phyloP scores from a whole-genome alignment of 1,139 yeast genomes.

The Geotrichum phurueaensis region DNA sequence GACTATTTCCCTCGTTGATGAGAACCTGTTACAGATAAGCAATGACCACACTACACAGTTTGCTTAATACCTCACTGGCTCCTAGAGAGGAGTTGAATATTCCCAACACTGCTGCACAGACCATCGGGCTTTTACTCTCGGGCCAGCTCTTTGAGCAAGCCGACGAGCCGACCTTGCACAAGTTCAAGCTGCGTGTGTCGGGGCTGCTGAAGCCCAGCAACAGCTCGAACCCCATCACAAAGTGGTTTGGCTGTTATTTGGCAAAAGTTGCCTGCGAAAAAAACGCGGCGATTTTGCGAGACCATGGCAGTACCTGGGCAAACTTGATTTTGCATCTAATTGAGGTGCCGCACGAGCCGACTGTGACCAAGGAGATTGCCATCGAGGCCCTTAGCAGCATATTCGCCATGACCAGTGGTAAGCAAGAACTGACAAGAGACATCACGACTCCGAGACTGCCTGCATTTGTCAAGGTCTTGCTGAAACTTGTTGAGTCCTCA shows the following conservation, averaged over 20 bases:
- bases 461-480: slow-evolving; percentile 49
- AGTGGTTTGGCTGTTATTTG: slow-evolving; percentile 35
- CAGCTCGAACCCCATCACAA: slow-evolving; percentile 21
- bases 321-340: slow-evolving; percentile 50
- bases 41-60: slow-evolving; percentile 19
- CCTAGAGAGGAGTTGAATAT: slow-evolving; percentile 22
- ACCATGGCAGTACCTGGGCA: slow-evolving; percentile 56
- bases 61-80: slow-evolving; percentile 22
- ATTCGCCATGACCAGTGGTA: slow-evolving; percentile 60
- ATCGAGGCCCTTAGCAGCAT: slow-evolving; percentile 46
- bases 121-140: slow-evolving; percentile 20
- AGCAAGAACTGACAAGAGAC: slow-evolving; percentile 80
- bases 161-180: slow-evolving; percentile 31
- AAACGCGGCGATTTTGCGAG: slow-evolving; percentile 31
- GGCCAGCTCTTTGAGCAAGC: slow-evolving; percentile 22
- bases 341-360: slow-evolving; percentile 46
- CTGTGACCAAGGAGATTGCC: slow-evolving; percentile 44
- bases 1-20: background rate
- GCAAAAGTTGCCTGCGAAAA: slow-evolving; percentile 28
- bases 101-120: slow-evolving; percentile 19
- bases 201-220: slow-evolving; percentile 33
- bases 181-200: slow-evolving; percentile 35
- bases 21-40: background rate
- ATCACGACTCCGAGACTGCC: slow-evolving; percentile 75
- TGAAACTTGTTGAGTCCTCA: slow-evolving; percentile 35